Conservation (phyloP, 345 rosid genomes). For the Psidium friedrichsthalianum region DNA sequence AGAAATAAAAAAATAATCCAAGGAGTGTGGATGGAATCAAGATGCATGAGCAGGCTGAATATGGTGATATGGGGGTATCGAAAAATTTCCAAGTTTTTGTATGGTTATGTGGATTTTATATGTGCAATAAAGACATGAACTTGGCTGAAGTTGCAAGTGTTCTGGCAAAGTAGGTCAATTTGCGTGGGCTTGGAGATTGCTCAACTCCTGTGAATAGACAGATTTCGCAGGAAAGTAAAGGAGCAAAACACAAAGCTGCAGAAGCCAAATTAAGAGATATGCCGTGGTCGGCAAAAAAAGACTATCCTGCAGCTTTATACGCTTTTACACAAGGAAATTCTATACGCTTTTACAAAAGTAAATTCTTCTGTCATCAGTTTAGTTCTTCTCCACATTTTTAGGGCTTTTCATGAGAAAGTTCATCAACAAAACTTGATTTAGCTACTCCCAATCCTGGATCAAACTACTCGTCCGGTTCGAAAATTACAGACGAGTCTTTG, state of each 20-base stretch:
- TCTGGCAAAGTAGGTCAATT: not conserved
- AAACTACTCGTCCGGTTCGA: not conserved
- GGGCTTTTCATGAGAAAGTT: not conserved
- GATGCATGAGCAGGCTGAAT: slow-evolving; percentile 36
- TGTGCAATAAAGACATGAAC: too few relatives aligned
- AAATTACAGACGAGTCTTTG: slow-evolving; percentile 68
- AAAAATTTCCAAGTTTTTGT: too few relatives aligned
- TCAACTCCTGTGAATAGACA: not conserved
- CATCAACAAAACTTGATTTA: not conserved
- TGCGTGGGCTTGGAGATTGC: not conserved
- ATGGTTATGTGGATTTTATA: too few relatives aligned
- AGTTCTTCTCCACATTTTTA: not conserved
- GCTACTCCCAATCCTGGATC: not conserved
- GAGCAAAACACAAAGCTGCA: slow-evolving; percentile 69
- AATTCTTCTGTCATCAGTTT: not conserved
- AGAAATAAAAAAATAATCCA: slow-evolving; percentile 30
- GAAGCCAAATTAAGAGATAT: slow-evolving; percentile 87
- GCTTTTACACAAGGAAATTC: slow-evolving; percentile 70
- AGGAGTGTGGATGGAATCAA: slow-evolving; percentile 69
- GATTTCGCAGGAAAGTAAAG: slow-evolving; percentile 53
- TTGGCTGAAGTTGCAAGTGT: too few relatives aligned
- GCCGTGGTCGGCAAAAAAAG: slow-evolving; percentile 59
- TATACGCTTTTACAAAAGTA: slow-evolving; percentile 81
- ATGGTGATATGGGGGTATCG: slow-evolving; percentile 27
- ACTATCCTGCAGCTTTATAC: slow-evolving; percentile 52